Evolutionary conservation across 164 flowering plant genomes (phyloP).

Genomic region (Euptelea pleiosperma): DNA sequence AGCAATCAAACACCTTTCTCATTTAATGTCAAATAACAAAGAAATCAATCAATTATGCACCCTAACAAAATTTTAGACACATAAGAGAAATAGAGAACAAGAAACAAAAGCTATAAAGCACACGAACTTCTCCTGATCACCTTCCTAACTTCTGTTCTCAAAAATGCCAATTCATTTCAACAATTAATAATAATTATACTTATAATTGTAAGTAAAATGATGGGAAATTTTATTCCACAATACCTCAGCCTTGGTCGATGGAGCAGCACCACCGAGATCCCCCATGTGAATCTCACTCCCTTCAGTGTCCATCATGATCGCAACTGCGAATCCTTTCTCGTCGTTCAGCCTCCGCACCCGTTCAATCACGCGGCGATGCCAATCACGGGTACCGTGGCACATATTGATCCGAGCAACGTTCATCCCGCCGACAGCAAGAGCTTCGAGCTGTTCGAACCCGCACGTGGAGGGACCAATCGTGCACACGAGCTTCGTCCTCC

Average conservation of each 20-base stretch:
- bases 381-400: constrained; percentile 91
- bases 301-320: constrained; percentile 97
- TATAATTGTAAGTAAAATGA: too few relatives aligned
- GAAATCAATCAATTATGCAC: too few relatives aligned
- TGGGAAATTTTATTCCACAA: too few relatives aligned
- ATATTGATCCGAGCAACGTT: constrained; percentile 87
- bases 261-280: constrained; percentile 69
- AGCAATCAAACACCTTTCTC: too few relatives aligned
- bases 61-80: too few relatives aligned
- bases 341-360: constrained; percentile 71
- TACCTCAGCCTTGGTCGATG: constrained; percentile 87
- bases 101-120: too few relatives aligned
- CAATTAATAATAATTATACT: too few relatives aligned
- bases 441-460: constrained; percentile 81
- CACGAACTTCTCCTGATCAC: too few relatives aligned
- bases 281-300: constrained; percentile 99
- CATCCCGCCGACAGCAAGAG: constrained; percentile 92
- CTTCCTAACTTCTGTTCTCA: too few relatives aligned
- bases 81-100: too few relatives aligned
- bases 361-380: constrained; percentile 73
- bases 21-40: too few relatives aligned
- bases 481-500: constrained; percentile 36
- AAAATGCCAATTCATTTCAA: too few relatives aligned
- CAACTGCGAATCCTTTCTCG: constrained; percentile 90
- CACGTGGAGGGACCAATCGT: constrained; percentile 47